Base-by-base conservation (phyloP, 2,329 filamentous ascomycete genomes). In the Aureobasidium melanogenum region DNA sequence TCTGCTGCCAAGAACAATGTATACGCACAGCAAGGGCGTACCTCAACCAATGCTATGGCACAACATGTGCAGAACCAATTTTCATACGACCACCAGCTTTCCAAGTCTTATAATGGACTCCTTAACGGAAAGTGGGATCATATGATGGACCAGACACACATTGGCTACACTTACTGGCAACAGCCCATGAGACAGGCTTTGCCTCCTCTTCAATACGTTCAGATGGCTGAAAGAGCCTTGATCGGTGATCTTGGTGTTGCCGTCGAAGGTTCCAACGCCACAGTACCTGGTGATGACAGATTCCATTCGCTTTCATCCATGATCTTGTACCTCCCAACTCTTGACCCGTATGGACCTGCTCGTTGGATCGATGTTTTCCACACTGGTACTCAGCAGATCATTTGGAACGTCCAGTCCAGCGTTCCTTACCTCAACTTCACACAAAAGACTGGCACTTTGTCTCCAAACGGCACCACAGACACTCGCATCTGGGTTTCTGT, bases 111-210 rank as follows among this genome's bases (percentile, higher is more conserved):
- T 76, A 80, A 87, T 67, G 71, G 73, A 12, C 72, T 87, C 17
- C 72, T 87, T 0, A 76, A 76, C 62, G 84, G 85, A 0, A 87
- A 87, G 71, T 86, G 84, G 84, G 79, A 76, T 66, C 77, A 82
- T 68, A 84, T 87, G 69, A 77, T 86, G 69, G 80, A 85, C 64
- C 84, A 80, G 65, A 75, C 74, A 4, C 78, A 82, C 60, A 72
- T 79, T 30, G 78, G 79, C 2, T 64, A 64, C 50, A 34, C 28
- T 3, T 64, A 64, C 58, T 64, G 63, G 63, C 87, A 89, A 72
- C 86, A 89, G 69, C 85, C 87, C 1, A 88, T 88, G 86, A 78
- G 85, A 36, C 87, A 89, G 68, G 80, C 81, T 0, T 79, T 87
- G 1, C 85, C 86, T 0, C 79, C 82, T 8, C 77, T 88, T 64